Percentiles rank a stretch among this genome's conserved stretches.
Evolutionary conservation across 352 stramenopile genomes (phyloP).

Genomic region (Pythium rhizo-oryzae): DNA sequence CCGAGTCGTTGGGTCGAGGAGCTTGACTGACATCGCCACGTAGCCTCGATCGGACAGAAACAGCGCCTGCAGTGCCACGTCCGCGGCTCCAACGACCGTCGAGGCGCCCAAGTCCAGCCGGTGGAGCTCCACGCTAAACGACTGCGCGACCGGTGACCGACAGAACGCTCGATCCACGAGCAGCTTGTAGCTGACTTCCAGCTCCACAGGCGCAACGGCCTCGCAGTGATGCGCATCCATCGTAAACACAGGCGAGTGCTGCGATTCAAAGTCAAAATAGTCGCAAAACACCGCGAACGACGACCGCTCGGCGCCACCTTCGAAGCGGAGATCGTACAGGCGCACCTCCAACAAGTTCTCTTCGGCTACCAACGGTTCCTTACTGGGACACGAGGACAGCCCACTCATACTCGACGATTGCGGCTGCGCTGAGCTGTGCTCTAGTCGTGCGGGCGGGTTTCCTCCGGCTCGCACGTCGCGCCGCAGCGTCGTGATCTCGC

Average conservation of each 20-base stretch:
- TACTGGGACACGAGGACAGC: neutral
- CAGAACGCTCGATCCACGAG: slow-evolving; percentile 32
- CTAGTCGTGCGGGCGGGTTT: neutral
- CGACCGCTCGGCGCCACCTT: neutral
- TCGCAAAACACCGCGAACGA: slow-evolving; percentile 38
- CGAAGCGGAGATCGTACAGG: slow-evolving; percentile 6
- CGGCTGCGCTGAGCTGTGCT: neutral
- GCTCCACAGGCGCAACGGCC: slow-evolving; percentile 29
- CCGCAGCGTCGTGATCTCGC: slow-evolving; percentile 30
- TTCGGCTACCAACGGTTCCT: neutral
- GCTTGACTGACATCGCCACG: slow-evolving; percentile 14
- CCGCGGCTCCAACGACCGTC: slow-evolving; percentile 16
- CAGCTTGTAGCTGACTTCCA: slow-evolving; percentile 41
- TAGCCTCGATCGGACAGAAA: slow-evolving; percentile 27
- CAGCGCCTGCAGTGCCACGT: slow-evolving; percentile 19
- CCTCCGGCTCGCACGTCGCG: neutral
- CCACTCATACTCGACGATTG: too few species aligned
- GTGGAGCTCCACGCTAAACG: slow-evolving; percentile 34
- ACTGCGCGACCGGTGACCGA: slow-evolving; percentile 16
- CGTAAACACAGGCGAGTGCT: slow-evolving; percentile 35
- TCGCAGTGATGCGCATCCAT: neutral
- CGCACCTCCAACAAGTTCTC: slow-evolving; percentile 20
- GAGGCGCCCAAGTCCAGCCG: slow-evolving; percentile 8
- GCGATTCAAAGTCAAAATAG: slow-evolving; percentile 49
- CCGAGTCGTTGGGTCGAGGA: slow-evolving; percentile 24